phyloP scores from a whole-genome alignment of 176 grass and related monocot genomes.

The Tillandsia fasciculata region DNA sequence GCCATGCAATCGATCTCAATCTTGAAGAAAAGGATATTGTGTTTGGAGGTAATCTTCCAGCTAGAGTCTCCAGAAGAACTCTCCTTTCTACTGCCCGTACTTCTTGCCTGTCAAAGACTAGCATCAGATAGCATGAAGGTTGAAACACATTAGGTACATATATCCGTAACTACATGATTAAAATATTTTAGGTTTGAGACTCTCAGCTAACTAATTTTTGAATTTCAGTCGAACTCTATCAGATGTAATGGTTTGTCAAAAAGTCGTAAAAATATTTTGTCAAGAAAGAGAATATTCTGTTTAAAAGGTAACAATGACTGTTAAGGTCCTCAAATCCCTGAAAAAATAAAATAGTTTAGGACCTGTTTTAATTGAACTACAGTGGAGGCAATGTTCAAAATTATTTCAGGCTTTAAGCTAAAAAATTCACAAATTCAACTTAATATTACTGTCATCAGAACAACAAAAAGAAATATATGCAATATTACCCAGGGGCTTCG shows the following conservation, averaged over 20 bases:
- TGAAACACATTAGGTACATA: neutral
- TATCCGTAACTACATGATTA: no score
- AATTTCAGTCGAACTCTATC: neutral
- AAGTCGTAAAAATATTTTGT: no score
- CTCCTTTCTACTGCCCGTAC: constrained; percentile 68
- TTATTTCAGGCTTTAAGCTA: no score
- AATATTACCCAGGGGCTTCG: constrained; percentile 65
- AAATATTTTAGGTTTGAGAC: no score
- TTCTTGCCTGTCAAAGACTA: constrained; percentile 46
- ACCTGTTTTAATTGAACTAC: no score
- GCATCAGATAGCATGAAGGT: neutral
- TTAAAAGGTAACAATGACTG: no score
- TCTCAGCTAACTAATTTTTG: no score
- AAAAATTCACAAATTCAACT: neutral
- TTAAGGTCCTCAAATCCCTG: no score
- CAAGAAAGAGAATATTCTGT: no score
- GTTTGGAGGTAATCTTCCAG: constrained; percentile 42
- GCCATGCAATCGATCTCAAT: constrained; percentile 43
- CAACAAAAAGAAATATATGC: neutral
- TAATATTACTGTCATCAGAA: neutral
- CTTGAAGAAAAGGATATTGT: constrained; percentile 70
- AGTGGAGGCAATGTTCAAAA: no score
- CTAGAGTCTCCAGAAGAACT: constrained; percentile 64
- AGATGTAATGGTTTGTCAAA: no score
- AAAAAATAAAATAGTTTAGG: no score